Evolutionary conservation across 1,139 yeast genomes (phyloP).

Genomic region (Pneumocystis carinii): DNA sequence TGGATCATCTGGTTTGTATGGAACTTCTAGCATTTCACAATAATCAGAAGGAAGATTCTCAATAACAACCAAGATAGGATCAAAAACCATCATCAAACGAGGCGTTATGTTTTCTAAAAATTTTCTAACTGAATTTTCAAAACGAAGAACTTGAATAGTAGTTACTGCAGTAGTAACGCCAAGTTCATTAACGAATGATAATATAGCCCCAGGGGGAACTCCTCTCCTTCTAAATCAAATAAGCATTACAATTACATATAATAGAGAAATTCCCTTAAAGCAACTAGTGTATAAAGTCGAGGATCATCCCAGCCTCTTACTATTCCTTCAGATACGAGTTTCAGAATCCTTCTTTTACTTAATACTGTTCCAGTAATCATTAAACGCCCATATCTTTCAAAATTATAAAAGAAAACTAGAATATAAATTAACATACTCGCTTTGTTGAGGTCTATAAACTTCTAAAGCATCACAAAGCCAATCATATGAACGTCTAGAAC

Average conservation of each 20-base stretch:
- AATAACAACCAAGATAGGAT: slow-evolving; percentile 69
- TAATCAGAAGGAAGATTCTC: slow-evolving; percentile 70
- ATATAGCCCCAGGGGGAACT: slow-evolving; percentile 97
- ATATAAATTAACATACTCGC: slow-evolving; percentile 34
- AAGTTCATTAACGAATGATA: slow-evolving; percentile 79
- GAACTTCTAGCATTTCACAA: slow-evolving; percentile 56
- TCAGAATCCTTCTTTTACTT: slow-evolving; percentile 91
- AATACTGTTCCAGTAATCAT: slow-evolving; percentile 87
- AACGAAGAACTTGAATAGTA: slow-evolving; percentile 76
- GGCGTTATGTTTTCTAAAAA: slow-evolving; percentile 87
- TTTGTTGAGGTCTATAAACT: slow-evolving; percentile 94
- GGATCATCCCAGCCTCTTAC: slow-evolving; percentile 99
- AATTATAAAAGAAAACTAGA: not conserved
- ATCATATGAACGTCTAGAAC: slow-evolving; percentile 88
- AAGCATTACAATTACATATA: not conserved
- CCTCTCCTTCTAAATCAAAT: slow-evolving; percentile 61
- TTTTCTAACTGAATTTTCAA: slow-evolving; percentile 76
- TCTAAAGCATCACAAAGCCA: slow-evolving; percentile 95
- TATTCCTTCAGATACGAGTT: slow-evolving; percentile 60
- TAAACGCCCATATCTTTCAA: slow-evolving; percentile 58
- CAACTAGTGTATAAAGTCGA: slow-evolving; percentile 84
- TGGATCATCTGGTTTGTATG: slow-evolving; percentile 73
- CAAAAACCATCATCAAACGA: slow-evolving; percentile 81
- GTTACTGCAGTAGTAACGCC: slow-evolving; percentile 94
- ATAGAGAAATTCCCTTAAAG: slow-evolving; percentile 29